Percentiles rank a stretch among this genome's conserved stretches.
phyloP scores from a whole-genome alignment of 1,284 basidiomycete genomes.

The Ganoderma leucocontextum region DNA sequence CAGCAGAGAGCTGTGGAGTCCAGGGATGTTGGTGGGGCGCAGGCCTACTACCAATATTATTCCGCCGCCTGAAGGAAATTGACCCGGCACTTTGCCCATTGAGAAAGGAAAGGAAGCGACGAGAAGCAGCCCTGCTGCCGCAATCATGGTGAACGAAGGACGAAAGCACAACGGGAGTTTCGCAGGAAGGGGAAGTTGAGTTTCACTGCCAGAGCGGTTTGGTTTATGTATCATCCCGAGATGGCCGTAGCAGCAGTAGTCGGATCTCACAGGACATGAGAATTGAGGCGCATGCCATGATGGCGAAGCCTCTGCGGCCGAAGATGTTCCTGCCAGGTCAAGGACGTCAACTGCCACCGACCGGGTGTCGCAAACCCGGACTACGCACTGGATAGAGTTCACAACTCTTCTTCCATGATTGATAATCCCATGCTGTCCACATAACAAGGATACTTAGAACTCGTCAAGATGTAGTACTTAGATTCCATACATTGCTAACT shows the following conservation, averaged over 20 bases:
- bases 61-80: background rate
- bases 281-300: background rate
- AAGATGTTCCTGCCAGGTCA: background rate
- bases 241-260: background rate
- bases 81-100: background rate
- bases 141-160: constrained; percentile 6
- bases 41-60: constrained; percentile 19
- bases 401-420: background rate
- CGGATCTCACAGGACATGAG: background rate
- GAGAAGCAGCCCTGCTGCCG: constrained; percentile 8
- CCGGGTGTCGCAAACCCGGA: background rate
- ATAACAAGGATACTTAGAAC: background rate
- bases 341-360: background rate
- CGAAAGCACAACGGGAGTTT: background rate
- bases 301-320: background rate
- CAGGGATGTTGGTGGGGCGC: constrained; percentile 36
- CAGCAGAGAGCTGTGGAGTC: constrained; percentile 42
- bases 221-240: constrained; percentile 4
- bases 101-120: background rate
- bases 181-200: background rate
- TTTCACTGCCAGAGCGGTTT: no score
- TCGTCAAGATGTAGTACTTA: background rate
- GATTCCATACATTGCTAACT: background rate
- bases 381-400: background rate
- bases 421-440: background rate